Conservation (phyloP, 768 basidiomycete genomes). For the Boletus barrowsii region DNA sequence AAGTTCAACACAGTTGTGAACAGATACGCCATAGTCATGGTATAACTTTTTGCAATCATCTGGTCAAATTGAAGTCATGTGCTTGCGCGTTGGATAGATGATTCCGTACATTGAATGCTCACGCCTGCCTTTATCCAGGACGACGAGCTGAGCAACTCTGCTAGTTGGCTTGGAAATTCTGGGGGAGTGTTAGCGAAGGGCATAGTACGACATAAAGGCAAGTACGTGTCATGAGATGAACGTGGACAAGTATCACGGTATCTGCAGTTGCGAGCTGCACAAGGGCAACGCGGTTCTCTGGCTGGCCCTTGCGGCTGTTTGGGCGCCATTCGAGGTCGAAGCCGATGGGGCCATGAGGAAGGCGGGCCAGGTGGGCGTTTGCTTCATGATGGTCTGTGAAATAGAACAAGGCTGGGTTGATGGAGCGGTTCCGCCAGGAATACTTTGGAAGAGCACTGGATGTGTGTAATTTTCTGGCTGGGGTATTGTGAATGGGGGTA, state of each 20-base stretch:
- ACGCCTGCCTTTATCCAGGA: conserved; percentile 68
- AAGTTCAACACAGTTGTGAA: conserved; percentile 62
- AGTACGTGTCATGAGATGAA: conserved; percentile 54
- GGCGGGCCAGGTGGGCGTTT: conserved; percentile 13
- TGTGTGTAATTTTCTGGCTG: background rate
- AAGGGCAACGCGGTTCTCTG: conserved; percentile 68
- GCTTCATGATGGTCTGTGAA: conserved; percentile 33
- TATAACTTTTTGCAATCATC: conserved; percentile 69
- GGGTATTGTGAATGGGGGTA: conserved; percentile 7
- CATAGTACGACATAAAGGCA: background rate
- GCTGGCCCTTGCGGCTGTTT: conserved; percentile 45
- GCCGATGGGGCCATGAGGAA: conserved; percentile 42
- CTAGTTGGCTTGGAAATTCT: conserved; percentile 56
- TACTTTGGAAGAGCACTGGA: conserved; percentile 9
- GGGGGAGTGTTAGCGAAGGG: conserved; percentile 11
- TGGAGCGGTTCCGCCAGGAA: conserved; percentile 16
- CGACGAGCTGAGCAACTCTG: conserved; percentile 49
- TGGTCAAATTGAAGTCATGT: conserved; percentile 27
- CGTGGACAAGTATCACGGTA: conserved; percentile 60
- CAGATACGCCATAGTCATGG: conserved; percentile 40
- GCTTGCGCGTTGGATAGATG: background rate
- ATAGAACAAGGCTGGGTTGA: conserved; percentile 27
- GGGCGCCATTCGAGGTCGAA: conserved; percentile 86
- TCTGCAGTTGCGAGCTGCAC: conserved; percentile 64
- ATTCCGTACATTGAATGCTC: conserved; percentile 59